A percentile compares a stretch with the other conserved stretches of the same genome.
Conservation (phyloP, 2,329 filamentous ascomycete species). For the Herpotrichia juniperi region DNA sequence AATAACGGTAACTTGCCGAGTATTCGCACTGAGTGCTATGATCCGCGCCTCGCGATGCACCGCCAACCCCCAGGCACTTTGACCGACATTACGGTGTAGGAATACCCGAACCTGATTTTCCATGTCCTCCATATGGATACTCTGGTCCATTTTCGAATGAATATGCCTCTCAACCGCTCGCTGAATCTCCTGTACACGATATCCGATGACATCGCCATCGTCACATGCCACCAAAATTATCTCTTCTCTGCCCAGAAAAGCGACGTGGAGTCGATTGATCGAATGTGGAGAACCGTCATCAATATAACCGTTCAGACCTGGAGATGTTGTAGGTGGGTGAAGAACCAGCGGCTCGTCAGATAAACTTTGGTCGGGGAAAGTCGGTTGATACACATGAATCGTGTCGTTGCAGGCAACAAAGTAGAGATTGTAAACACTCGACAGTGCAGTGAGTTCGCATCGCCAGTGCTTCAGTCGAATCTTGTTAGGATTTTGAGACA, state of each 20-base stretch:
- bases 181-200: constrained; percentile 40
- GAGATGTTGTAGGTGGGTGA: constrained; percentile 43
- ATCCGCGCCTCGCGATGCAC: constrained; percentile 81
- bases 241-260: constrained; percentile 54
- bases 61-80: constrained; percentile 87
- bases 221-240: constrained; percentile 61
- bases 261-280: constrained; percentile 53
- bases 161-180: constrained; percentile 22
- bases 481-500: constrained; percentile 10
- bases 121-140: constrained; percentile 8
- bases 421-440: constrained; percentile 54
- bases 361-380: constrained; percentile 50
- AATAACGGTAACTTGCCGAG: constrained; percentile 62
- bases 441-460: constrained; percentile 54
- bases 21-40: constrained; percentile 85
- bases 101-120: constrained; percentile 61
- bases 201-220: constrained; percentile 60
- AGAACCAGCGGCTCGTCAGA: constrained; percentile 46
- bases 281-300: constrained; percentile 48
- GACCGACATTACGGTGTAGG: constrained; percentile 76
- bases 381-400: constrained; percentile 52
- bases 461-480: constrained; percentile 44
- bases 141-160: background rate
- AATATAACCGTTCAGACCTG: constrained; percentile 31
- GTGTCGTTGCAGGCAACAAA: constrained; percentile 51